phyloP scores from a whole-genome alignment of 345 rosid genomes.

The Syzygium aromaticum region DNA sequence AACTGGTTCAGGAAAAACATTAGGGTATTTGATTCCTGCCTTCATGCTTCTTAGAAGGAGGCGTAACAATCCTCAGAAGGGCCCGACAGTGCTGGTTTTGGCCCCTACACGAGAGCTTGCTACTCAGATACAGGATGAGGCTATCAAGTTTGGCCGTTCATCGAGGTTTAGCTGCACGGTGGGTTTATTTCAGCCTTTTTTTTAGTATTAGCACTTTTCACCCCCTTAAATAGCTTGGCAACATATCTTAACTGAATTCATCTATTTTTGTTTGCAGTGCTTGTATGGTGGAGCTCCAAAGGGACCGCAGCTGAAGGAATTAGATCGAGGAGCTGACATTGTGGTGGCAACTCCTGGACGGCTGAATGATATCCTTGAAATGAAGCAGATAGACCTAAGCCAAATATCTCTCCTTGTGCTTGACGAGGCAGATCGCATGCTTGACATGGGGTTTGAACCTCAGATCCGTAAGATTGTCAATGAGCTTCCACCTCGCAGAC shows the following conservation, averaged over 20 bases:
- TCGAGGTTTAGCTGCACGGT: constrained; percentile 89
- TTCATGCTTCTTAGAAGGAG: constrained; percentile 70
- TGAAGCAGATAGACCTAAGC: constrained; percentile 65
- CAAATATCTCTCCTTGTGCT: constrained; percentile 93
- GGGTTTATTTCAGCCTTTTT: constrained; percentile 17
- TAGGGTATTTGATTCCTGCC: constrained; percentile 93
- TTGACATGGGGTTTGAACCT: constrained; percentile 99
- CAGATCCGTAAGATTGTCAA: constrained; percentile 96
- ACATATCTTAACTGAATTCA: not conserved
- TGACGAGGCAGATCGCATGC: constrained; percentile 98
- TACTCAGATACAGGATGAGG: constrained; percentile 94
- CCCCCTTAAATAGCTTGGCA: not conserved
- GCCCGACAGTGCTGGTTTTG: constrained; percentile 85
- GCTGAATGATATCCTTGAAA: constrained; percentile 87
- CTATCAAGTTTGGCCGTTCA: constrained; percentile 74
- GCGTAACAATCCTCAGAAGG: constrained; percentile 58
- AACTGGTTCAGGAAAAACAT: constrained; percentile 98
- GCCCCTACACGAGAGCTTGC: constrained; percentile 99
- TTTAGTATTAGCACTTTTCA: not conserved
- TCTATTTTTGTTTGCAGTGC: constrained; percentile 39
- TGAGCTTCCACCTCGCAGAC: constrained; percentile 83
- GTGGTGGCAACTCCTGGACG: constrained; percentile 99
- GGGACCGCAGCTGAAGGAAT: constrained; percentile 72
- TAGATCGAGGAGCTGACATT: constrained; percentile 87
- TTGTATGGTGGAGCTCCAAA: constrained; percentile 99